phyloP scores from a whole-genome alignment of 2,329 filamentous ascomycete genomes.

The Fusarium guadeloupense region DNA sequence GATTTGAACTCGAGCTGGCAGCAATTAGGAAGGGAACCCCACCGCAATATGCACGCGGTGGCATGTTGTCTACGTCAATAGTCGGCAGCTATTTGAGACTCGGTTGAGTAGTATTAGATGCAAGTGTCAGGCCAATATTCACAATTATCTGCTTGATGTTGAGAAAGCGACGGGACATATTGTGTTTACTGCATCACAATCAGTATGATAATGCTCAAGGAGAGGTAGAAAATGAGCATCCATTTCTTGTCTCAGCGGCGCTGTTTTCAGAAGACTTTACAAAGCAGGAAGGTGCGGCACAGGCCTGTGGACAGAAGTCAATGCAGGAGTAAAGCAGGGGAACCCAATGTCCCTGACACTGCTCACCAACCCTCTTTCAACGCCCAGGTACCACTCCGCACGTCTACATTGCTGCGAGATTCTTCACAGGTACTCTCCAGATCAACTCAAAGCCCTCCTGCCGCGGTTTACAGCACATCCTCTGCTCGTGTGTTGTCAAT shows the following conservation, averaged over 20 bases:
- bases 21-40: conserved; percentile 1
- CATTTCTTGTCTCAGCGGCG: background rate
- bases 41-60: conserved; percentile 10
- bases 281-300: conserved; percentile 12
- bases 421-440: background rate
- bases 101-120: conserved; percentile 10
- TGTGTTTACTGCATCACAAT: conserved; percentile 5
- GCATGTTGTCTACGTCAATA: conserved; percentile 23
- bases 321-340: conserved; percentile 5
- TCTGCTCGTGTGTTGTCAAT: conserved; percentile 14
- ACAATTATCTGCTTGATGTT: conserved; percentile 4
- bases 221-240: background rate
- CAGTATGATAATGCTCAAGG: background rate
- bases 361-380: background rate
- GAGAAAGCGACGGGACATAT: background rate
- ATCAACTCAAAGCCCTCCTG: background rate
- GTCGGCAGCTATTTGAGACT: background rate
- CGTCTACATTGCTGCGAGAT: background rate
- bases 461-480: conserved; percentile 10
- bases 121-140: conserved; percentile 25
- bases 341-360: background rate
- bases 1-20: background rate
- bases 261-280: background rate
- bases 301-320: background rate
- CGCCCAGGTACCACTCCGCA: background rate